phyloP scores from a whole-genome alignment of 441 rosid species.

The Aleurites moluccanus region DNA sequence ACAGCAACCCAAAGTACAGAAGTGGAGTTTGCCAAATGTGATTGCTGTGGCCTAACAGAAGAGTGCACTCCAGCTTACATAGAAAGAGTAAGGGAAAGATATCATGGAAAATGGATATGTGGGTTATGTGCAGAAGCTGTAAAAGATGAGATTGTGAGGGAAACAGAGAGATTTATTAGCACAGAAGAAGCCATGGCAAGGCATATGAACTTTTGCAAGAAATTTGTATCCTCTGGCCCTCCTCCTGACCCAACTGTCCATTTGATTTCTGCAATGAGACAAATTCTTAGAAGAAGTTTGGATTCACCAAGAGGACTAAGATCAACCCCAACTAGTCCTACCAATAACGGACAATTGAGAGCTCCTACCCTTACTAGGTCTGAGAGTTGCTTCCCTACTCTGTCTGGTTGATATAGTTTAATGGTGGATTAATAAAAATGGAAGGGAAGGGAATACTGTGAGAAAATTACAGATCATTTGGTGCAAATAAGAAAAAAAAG shows the following conservation, averaged over 20 bases:
- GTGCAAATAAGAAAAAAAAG: slow-evolving; percentile 14
- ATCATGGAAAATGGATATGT: slow-evolving; percentile 56
- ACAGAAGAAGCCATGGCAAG: slow-evolving; percentile 51
- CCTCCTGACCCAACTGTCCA: slow-evolving; percentile 45
- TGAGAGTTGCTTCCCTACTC: slow-evolving; percentile 71
- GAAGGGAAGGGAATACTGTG: background rate
- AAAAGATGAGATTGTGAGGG: slow-evolving; percentile 45
- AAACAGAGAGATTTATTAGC: slow-evolving; percentile 33
- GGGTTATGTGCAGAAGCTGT: slow-evolving; percentile 68
- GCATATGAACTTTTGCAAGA: slow-evolving; percentile 49
- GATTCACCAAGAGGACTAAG: slow-evolving; percentile 57
- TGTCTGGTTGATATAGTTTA: slow-evolving; percentile 40
- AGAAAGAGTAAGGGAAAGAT: slow-evolving; percentile 39
- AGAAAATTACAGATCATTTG: slow-evolving; percentile 15
- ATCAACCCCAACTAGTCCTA: slow-evolving; percentile 76
- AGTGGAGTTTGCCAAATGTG: slow-evolving; percentile 57
- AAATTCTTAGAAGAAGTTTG: slow-evolving; percentile 43
- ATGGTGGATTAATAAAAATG: background rate
- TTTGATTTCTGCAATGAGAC: slow-evolving; percentile 54
- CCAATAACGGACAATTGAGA: slow-evolving; percentile 29
- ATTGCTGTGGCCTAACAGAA: slow-evolving; percentile 60
- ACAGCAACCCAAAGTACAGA: slow-evolving; percentile 30
- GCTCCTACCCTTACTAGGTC: slow-evolving; percentile 51
- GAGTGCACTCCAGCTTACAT: slow-evolving; percentile 62
- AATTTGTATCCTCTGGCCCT: slow-evolving; percentile 47